phyloP scores from a whole-genome alignment of 2,329 filamentous ascomycete genomes.

The Penicillium sp. region DNA sequence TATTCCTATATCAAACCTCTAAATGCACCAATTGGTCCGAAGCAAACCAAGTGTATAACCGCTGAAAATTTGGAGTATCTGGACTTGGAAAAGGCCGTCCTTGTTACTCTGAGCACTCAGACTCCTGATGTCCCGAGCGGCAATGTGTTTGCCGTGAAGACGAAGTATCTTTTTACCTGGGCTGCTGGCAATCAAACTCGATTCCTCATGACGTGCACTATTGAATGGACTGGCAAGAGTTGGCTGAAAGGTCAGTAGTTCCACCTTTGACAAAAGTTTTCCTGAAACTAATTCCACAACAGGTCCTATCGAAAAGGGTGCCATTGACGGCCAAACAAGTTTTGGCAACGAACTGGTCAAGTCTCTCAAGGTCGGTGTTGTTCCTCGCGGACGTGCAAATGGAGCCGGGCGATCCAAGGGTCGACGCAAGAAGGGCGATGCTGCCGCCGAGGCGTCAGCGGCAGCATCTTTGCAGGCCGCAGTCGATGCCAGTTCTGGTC shows the following conservation, averaged over 20 bases:
- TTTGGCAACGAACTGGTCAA: slow-evolving; percentile 82
- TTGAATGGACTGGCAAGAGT: slow-evolving; percentile 97
- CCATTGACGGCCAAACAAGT: slow-evolving; percentile 82
- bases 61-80: slow-evolving; percentile 81
- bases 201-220: slow-evolving; percentile 82
- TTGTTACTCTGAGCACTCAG: slow-evolving; percentile 79
- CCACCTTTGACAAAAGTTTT: neutral
- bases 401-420: slow-evolving; percentile 60
- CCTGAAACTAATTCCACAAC: slow-evolving; percentile 33
- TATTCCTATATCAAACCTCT: slow-evolving; percentile 94
- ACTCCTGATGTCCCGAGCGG: slow-evolving; percentile 95
- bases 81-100: slow-evolving; percentile 85
- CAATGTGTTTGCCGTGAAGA: slow-evolving; percentile 89
- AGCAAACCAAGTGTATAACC: slow-evolving; percentile 91
- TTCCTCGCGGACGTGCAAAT: slow-evolving; percentile 63
- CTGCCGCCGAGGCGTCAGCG: slow-evolving; percentile 41
- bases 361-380: slow-evolving; percentile 73
- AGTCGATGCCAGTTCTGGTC: slow-evolving; percentile 41
- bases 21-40: slow-evolving; percentile 81
- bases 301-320: slow-evolving; percentile 96
- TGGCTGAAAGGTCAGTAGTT: slow-evolving; percentile 82
- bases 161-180: slow-evolving; percentile 93
- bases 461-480: slow-evolving; percentile 49
- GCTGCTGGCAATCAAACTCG: slow-evolving; percentile 83
- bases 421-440: slow-evolving; percentile 62